Base-by-base conservation (phyloP, 176 grass and related monocot genomes). In the Lolium perenne region DNA sequence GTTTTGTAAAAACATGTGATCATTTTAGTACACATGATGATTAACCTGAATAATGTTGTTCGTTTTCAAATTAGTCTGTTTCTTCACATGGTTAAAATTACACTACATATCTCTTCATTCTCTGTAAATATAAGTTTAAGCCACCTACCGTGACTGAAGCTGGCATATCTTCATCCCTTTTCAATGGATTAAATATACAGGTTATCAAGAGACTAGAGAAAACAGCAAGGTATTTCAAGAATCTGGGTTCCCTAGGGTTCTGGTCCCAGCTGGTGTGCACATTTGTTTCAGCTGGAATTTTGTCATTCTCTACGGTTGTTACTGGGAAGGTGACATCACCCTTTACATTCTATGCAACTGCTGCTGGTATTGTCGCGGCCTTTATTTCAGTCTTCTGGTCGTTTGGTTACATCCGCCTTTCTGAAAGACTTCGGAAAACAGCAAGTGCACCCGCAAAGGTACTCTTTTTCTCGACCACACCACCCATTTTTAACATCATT, bases 371-470 rank as follows among this genome's bases (percentile, higher is more conserved):
- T 85, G 90, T 84, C 7, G 92, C 92, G 22, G 97, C 94, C 49
- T 98, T 99, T 76, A 72, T 99, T 80, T 99, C 97, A 81, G 90
- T 96, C n/a, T 99, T 99, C 82, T 99, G 94, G 97, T 96, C 97
- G 78, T 99, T 99, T 78, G 94, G 97, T 60, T 99, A 99, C 71
- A 92, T 99, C 23, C 84, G 92, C 66, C 86, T 99, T 46, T 94
- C 97, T 74, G 92, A 96, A 88, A 91, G 90, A 55, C 97, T 99
- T 66, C 87, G 65, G 74, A 95, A 77, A 87, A 96, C 90, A 17
- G 85, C 97, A 79, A 96, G 92, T 50, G 92, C 94, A 23, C 97
- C 97, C 25, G 75, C 94, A 74, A 99, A 99, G 94, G 97, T 99
- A 85, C 20, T 79, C 53, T 72, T 21, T 84, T 69, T 53, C 20